These are phyloP conservation scores for Pichia cactophila DNA, from an alignment of 1,139 yeast genomes.

Conservation along the genomic window DNA sequence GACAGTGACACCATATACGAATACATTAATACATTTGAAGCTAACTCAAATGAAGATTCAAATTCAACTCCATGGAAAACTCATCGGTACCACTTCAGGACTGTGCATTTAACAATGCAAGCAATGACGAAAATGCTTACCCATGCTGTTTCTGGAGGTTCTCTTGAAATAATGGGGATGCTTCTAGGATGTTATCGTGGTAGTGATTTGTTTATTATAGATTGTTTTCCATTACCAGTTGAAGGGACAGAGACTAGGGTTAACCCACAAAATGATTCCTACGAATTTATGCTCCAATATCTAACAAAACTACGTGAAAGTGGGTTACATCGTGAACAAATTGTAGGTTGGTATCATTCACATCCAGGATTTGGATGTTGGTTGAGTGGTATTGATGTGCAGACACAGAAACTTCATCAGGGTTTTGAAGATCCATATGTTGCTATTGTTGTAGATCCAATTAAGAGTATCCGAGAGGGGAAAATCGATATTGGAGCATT, in stretches of 20 bases:
- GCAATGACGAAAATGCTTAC: slow-evolving; percentile 74
- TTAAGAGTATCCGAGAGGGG: slow-evolving; percentile 55
- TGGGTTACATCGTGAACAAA: slow-evolving; percentile 48
- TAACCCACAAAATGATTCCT: slow-evolving; percentile 89
- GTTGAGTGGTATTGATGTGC: slow-evolving; percentile 85
- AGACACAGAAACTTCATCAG: slow-evolving; percentile 80
- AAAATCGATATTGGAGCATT: slow-evolving; percentile 87
- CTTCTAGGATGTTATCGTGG: slow-evolving; percentile 67
- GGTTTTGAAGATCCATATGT: slow-evolving; percentile 85
- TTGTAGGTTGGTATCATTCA: slow-evolving; percentile 79
- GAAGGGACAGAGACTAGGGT: slow-evolving; percentile 96
- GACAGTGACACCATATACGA: slow-evolving; percentile 1
- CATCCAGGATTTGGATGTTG: slow-evolving; percentile 38
- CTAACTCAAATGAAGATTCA: neutral
- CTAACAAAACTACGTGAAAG: slow-evolving; percentile 48
- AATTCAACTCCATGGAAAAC: slow-evolving; percentile 35
- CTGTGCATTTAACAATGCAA: slow-evolving; percentile 61
- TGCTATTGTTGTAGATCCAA: slow-evolving; percentile 84
- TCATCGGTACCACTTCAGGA: slow-evolving; percentile 55
- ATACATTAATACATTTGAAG: neutral
- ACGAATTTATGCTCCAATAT: slow-evolving; percentile 89
- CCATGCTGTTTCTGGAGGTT: slow-evolving; percentile 81
- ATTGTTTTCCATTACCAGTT: slow-evolving; percentile 81
- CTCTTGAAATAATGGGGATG: slow-evolving; percentile 95
- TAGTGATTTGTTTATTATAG: slow-evolving; percentile 62